Conservation (phyloP, 1,284 basidiomycete species). For the Leccinum proximum region DNA sequence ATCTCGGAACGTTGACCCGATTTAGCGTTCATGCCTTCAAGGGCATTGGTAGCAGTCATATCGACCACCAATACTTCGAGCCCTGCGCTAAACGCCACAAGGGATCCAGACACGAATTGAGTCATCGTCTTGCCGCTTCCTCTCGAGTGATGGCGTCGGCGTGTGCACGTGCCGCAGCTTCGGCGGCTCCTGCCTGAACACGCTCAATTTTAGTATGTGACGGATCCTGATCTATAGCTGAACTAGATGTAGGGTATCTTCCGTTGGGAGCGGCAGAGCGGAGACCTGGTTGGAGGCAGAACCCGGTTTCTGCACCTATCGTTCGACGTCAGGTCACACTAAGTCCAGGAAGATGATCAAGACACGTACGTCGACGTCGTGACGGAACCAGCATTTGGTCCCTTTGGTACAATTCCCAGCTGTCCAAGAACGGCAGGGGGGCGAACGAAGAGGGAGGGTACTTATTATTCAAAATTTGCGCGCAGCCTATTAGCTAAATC, state of each 20-base stretch:
- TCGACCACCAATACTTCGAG: conserved; percentile 39
- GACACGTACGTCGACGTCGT: conserved; percentile 26
- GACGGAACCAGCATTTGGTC: conserved; percentile 22
- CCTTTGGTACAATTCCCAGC: conserved; percentile 30
- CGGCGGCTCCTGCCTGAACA: conserved; percentile 3
- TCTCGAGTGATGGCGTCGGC: conserved; percentile 15
- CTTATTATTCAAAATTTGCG: too few relatives aligned
- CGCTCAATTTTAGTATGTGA: neutral
- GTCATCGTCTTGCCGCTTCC: conserved; percentile 39
- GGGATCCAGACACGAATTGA: conserved; percentile 42
- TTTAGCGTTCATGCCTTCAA: conserved; percentile 38
- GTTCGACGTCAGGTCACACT: neutral
- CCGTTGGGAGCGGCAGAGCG: neutral
- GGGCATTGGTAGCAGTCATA: conserved; percentile 32
- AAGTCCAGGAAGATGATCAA: neutral
- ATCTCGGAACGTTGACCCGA: conserved; percentile 30
- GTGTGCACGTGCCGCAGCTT: conserved; percentile 18
- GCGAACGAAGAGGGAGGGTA: too few relatives aligned
- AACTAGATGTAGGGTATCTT: neutral
- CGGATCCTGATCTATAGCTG: neutral
- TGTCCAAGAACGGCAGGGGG: conserved; percentile 29
- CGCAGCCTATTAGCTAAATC: too few relatives aligned
- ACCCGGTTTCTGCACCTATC: conserved; percentile 7
- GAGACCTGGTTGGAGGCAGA: neutral
- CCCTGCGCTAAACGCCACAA: conserved; percentile 47